Percentiles rank a stretch among this genome's conserved stretches.
Evolutionary conservation across 129 eudicot species (phyloP).

Genomic region (Helichrysum umbraculigerum): DNA sequence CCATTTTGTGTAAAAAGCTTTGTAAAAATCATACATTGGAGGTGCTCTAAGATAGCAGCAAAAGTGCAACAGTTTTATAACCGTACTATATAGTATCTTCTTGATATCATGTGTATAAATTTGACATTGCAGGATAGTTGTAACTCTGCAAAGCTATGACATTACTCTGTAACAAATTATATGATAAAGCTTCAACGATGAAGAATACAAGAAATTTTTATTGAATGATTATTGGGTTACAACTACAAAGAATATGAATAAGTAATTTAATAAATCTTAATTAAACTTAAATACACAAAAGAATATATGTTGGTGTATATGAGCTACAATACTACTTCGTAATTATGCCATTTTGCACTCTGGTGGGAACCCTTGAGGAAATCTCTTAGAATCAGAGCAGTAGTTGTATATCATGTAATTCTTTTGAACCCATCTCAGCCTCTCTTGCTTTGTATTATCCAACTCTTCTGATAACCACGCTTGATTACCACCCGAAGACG

Average conservation of each 20-base stretch:
- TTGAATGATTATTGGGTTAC: not conserved
- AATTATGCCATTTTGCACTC: constrained; percentile 37
- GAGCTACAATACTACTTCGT: not conserved
- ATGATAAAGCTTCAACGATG: not conserved
- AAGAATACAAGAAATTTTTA: not conserved
- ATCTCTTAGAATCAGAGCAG: constrained; percentile 51
- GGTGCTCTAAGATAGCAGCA: too few species aligned
- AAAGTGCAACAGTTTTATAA: too few species aligned
- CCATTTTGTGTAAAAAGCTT: too few species aligned
- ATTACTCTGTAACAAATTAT: not conserved
- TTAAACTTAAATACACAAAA: constrained; percentile 18
- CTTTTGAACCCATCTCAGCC: constrained; percentile 57
- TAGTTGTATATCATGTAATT: constrained; percentile 68
- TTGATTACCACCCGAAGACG: constrained; percentile 9
- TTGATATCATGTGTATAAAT: too few species aligned
- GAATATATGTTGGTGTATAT: not conserved
- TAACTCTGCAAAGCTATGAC: not conserved
- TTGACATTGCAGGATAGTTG: too few species aligned
- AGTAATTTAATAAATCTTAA: not conserved
- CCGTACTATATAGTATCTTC: too few species aligned
- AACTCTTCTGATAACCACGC: constrained; percentile 51
- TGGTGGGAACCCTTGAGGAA: constrained; percentile 51
- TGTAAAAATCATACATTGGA: too few species aligned
- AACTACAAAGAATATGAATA: constrained; percentile 27
- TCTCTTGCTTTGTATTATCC: constrained; percentile 43